phyloP scores from a whole-genome alignment of 176 grass and related monocot genomes.

The Cymbopogon citratus region DNA sequence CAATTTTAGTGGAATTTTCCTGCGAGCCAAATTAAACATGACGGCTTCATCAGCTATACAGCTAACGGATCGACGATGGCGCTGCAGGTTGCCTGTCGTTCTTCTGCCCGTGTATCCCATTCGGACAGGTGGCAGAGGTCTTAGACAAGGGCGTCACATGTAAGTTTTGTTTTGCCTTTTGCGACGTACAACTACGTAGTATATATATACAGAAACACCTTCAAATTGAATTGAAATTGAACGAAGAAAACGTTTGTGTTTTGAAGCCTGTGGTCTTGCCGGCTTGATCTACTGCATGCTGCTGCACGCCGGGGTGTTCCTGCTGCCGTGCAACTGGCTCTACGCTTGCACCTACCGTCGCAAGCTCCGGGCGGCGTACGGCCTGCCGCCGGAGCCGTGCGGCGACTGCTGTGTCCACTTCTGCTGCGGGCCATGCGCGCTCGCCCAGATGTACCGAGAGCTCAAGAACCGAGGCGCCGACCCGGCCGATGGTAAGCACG shows the following conservation, averaged over 20 bases:
- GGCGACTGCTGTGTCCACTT: slow-evolving; percentile 44
- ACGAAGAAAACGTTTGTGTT: not conserved
- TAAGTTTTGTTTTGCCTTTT: not conserved
- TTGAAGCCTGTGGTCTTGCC: not conserved
- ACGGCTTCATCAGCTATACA: too few species aligned
- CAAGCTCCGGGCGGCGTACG: slow-evolving; percentile 42
- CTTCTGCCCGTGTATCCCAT: not conserved
- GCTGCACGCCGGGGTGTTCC: not conserved
- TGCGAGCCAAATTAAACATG: too few species aligned
- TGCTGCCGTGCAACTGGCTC: not conserved
- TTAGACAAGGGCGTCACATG: slow-evolving; percentile 1
- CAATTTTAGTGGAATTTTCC: too few species aligned
- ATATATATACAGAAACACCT: too few species aligned
- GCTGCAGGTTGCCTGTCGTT: not conserved
- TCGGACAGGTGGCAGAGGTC: slow-evolving; percentile 18
- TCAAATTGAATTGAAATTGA: not conserved
- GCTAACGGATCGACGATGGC: too few species aligned
- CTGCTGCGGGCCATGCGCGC: slow-evolving; percentile 45
- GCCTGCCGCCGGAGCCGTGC: slow-evolving; percentile 29
- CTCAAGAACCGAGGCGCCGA: slow-evolving; percentile 49
- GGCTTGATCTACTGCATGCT: not conserved
- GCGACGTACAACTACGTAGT: too few species aligned
- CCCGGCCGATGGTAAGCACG: slow-evolving; percentile 34
- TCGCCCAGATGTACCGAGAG: slow-evolving; percentile 52
- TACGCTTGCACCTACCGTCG: slow-evolving; percentile 50